Evolutionary conservation across 2,329 filamentous ascomycete genomes (phyloP).

Genomic region (Epichloe sp.): DNA sequence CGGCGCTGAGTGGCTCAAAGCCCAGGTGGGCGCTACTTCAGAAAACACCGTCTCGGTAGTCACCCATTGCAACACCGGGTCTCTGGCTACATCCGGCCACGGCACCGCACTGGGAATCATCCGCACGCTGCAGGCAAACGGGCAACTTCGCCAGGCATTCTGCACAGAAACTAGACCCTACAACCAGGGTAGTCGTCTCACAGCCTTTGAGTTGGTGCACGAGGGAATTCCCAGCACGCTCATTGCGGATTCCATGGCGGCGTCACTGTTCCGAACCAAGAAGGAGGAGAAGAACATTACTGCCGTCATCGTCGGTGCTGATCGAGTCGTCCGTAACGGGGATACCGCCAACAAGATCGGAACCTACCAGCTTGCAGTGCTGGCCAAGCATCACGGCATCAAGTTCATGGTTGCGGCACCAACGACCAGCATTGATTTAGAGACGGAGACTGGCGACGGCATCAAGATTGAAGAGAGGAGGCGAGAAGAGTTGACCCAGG

Average conservation of each 20-base stretch:
- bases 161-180: slow-evolving; percentile 96
- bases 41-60: slow-evolving; percentile 57
- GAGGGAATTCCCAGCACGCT: slow-evolving; percentile 84
- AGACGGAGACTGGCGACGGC: slow-evolving; percentile 60
- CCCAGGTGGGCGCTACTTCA: slow-evolving; percentile 37
- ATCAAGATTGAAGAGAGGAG: slow-evolving; percentile 89
- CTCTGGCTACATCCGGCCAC: slow-evolving; percentile 92
- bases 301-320: slow-evolving; percentile 86
- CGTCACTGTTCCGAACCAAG: slow-evolving; percentile 57
- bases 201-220: slow-evolving; percentile 91
- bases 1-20: slow-evolving; percentile 71
- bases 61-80: slow-evolving; percentile 97
- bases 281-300: slow-evolving; percentile 55
- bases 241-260: slow-evolving; percentile 95
- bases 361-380: slow-evolving; percentile 84
- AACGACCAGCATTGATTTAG: slow-evolving; percentile 82
- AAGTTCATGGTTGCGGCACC: slow-evolving; percentile 94
- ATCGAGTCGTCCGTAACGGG: slow-evolving; percentile 89
- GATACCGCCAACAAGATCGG: slow-evolving; percentile 99
- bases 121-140: slow-evolving; percentile 57
- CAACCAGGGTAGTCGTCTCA: slow-evolving; percentile 91
- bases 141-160: slow-evolving; percentile 67
- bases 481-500: slow-evolving; percentile 67
- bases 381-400: slow-evolving; percentile 75
- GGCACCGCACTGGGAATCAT: slow-evolving; percentile 93